phyloP scores from a whole-genome alignment of 1,284 basidiomycete species.

The Xerocomus minutiporus region DNA sequence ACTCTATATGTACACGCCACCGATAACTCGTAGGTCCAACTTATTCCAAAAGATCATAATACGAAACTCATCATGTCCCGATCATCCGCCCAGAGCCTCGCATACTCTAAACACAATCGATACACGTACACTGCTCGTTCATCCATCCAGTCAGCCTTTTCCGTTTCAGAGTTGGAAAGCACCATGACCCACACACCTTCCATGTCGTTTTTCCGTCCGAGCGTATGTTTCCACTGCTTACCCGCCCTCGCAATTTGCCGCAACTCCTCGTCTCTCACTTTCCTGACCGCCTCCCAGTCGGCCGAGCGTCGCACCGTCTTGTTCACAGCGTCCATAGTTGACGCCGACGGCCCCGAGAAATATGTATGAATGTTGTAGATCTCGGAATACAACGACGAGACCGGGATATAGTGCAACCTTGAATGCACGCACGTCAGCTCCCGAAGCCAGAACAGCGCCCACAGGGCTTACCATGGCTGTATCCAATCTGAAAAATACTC shows the following conservation, averaged over 20 bases:
- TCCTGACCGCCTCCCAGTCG: constrained; percentile 33
- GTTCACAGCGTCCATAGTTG: constrained; percentile 58
- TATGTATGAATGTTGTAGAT: constrained; percentile 89
- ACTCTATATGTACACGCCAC: not conserved
- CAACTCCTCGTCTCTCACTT: constrained; percentile 71
- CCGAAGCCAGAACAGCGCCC: not conserved
- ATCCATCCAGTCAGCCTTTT: constrained; percentile 7
- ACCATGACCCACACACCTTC: constrained; percentile 52
- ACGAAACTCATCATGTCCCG: constrained; percentile 63
- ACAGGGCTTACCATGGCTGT: constrained; percentile 64
- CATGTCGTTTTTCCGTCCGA: constrained; percentile 83
- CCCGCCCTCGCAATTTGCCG: constrained; percentile 82
- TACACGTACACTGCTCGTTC: constrained; percentile 70
- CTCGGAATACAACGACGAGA: constrained; percentile 82
- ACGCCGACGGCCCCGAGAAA: constrained; percentile 76
- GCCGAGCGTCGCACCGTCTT: constrained; percentile 19
- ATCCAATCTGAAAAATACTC: constrained; percentile 88
- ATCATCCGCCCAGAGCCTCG: constrained; percentile 78
- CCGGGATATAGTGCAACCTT: constrained; percentile 91
- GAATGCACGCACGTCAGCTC: constrained; percentile 5
- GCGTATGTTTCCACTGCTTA: constrained; percentile 82
- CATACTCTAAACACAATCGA: constrained; percentile 52
- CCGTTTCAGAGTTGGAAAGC: not conserved
- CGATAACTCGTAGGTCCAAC: not conserved
- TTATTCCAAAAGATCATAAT: constrained; percentile 17